Percentiles rank a stretch among this genome's conserved stretches.
Evolutionary conservation across 176 grass and related monocot species (phyloP).

Genomic region (Pontederia paniculata): DNA sequence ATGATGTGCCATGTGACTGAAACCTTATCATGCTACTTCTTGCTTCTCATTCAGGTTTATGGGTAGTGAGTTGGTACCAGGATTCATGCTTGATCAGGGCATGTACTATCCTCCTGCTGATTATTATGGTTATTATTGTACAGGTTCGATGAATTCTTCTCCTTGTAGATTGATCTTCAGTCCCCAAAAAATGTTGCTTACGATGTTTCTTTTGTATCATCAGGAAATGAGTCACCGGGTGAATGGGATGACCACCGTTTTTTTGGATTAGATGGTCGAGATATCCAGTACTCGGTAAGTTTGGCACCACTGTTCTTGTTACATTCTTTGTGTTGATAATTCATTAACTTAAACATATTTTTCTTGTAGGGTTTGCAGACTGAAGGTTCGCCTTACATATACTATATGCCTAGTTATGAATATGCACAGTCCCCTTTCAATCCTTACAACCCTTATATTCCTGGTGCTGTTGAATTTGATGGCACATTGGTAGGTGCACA

Average conservation of each 20-base stretch:
- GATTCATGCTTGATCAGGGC: conserved; percentile 48
- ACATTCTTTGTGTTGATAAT: conserved; percentile 7
- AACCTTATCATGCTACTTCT: too few species aligned
- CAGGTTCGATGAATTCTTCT: conserved; percentile 25
- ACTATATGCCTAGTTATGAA: conserved; percentile 52
- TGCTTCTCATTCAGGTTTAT: not conserved
- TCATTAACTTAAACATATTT: not conserved
- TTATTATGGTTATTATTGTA: conserved; percentile 43
- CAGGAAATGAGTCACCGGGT: conserved; percentile 46
- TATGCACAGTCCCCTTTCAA: conserved; percentile 46
- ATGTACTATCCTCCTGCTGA: conserved; percentile 41
- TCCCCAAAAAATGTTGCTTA: not conserved
- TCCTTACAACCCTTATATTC: conserved; percentile 38
- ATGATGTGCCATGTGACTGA: too few species aligned
- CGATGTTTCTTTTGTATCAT: not conserved
- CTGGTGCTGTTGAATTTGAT: conserved; percentile 32
- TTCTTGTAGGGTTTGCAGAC: conserved; percentile 35
- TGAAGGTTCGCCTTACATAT: conserved; percentile 44
- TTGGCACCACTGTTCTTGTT: not conserved
- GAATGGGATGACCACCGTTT: conserved; percentile 46
- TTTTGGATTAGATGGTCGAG: conserved; percentile 55
- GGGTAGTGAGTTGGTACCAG: conserved; percentile 24
- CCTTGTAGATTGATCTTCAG: not conserved
- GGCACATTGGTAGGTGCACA: conserved; percentile 34
- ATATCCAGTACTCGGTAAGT: conserved; percentile 30